These are phyloP conservation scores for Penicillium sp. DNA, from an alignment of 2,329 filamentous ascomycete species.

Conservation along the genomic window DNA sequence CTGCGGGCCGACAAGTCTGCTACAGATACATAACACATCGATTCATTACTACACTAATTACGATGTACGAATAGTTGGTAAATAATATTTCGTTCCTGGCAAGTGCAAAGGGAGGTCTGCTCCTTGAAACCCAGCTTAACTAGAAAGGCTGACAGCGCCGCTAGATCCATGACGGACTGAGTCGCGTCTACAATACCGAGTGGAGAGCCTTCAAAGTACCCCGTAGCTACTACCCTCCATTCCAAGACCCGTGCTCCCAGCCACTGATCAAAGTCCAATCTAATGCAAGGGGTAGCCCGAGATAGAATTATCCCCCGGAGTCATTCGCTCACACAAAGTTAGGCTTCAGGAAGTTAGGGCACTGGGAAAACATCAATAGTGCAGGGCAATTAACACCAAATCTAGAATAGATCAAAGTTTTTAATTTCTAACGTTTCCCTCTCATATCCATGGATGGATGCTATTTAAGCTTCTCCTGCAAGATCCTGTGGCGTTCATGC, in stretches of 20 bases:
- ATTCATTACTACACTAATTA: background rate
- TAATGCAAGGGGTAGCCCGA: constrained; percentile 23
- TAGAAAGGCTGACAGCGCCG: background rate
- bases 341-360: background rate
- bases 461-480: constrained; percentile 8
- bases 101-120: background rate
- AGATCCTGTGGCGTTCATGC: constrained; percentile 12
- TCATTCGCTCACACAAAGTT: constrained; percentile 13
- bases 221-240: background rate
- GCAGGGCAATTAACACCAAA: background rate
- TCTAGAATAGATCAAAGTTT: background rate
- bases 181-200: background rate
- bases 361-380: constrained; percentile 5
- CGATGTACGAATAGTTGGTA: background rate
- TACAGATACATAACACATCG: background rate
- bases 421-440: background rate
- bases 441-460: background rate
- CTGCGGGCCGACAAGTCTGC: background rate
- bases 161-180: background rate
- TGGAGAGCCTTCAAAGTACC: background rate
- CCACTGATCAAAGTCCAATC: constrained; percentile 10
- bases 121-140: background rate
- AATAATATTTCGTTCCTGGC: too few species aligned
- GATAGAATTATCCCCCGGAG: background rate
- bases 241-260: background rate